A percentile compares a stretch with the other conserved stretches of the same genome.
Evolutionary conservation across 2,329 filamentous ascomycete genomes (phyloP).

Genomic region (Calonectria naviculata): DNA sequence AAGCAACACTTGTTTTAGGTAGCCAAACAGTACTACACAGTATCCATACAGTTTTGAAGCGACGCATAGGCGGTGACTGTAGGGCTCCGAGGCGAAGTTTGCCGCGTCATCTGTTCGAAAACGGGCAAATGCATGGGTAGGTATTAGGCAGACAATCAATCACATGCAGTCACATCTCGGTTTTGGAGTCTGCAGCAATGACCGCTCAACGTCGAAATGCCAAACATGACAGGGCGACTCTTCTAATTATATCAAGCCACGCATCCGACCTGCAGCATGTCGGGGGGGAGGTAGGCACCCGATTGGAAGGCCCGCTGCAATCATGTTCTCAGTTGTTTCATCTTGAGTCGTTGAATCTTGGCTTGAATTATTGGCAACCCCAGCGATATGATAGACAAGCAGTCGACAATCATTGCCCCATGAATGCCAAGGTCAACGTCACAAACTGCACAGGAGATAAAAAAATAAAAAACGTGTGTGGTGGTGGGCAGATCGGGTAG

Average conservation of each 20-base stretch:
- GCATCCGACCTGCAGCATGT: not conserved
- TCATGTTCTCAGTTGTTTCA: slow-evolving; percentile 2
- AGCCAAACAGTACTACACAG: not conserved
- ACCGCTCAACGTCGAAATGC: not conserved
- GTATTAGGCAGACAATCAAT: not conserved
- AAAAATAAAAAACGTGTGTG: not conserved
- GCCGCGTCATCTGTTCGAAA: not conserved
- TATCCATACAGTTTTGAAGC: not conserved
- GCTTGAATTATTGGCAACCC: not conserved
- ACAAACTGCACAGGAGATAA: not conserved
- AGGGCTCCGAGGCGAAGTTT: not conserved
- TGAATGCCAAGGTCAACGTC: not conserved
- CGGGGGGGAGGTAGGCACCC: not conserved
- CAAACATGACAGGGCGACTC: not conserved
- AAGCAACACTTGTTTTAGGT: not conserved
- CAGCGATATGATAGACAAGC: not conserved
- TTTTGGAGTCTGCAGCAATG: not conserved
- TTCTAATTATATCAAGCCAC: slow-evolving; percentile 9
- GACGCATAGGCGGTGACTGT: not conserved
- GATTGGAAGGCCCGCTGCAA: not conserved
- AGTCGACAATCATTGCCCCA: slow-evolving; percentile 9
- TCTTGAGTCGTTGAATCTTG: not conserved
- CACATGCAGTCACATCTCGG: slow-evolving; percentile 5
- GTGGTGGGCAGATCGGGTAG: slow-evolving; percentile 2
- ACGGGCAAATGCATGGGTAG: not conserved